Evolutionary conservation across 2,329 filamentous ascomycete genomes (phyloP).

Genomic region (Aphanocladium album): DNA sequence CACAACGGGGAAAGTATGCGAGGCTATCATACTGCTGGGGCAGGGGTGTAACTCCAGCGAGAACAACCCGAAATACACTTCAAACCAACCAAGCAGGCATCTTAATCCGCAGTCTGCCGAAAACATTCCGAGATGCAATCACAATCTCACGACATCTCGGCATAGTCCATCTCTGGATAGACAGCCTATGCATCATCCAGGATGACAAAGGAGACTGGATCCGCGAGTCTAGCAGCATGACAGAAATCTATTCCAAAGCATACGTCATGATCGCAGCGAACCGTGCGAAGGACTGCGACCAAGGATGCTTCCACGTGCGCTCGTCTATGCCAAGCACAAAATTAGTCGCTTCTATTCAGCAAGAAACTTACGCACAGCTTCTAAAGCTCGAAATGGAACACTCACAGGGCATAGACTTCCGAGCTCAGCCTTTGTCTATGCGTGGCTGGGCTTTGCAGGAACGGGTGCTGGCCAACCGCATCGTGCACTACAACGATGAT

Average conservation of each 20-base stretch:
- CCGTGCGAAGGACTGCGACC: background rate
- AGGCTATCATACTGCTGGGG: background rate
- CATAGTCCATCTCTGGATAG: background rate
- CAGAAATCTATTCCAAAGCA: background rate
- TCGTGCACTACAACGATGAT: too few species aligned
- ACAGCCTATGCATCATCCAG: background rate
- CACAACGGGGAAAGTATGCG: too few species aligned
- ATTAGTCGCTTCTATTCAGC: too few species aligned
- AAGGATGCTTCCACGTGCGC: background rate
- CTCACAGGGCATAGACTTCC: too few species aligned
- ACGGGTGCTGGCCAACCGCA: too few species aligned
- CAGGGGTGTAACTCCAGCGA: background rate
- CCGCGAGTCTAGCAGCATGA: background rate
- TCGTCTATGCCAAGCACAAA: too few species aligned
- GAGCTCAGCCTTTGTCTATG: too few species aligned
- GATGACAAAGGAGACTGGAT: background rate
- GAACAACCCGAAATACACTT: background rate
- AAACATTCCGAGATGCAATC: background rate
- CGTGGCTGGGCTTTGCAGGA: too few species aligned
- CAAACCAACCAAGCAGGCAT: background rate
- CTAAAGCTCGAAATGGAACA: too few species aligned
- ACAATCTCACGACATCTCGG: background rate
- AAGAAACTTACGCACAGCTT: too few species aligned
- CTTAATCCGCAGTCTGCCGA: background rate
- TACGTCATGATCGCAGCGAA: background rate